Evolutionary conservation across 192 early-diverging fungal species (phyloP).

Genomic region (Umbelopsis sp.): DNA sequence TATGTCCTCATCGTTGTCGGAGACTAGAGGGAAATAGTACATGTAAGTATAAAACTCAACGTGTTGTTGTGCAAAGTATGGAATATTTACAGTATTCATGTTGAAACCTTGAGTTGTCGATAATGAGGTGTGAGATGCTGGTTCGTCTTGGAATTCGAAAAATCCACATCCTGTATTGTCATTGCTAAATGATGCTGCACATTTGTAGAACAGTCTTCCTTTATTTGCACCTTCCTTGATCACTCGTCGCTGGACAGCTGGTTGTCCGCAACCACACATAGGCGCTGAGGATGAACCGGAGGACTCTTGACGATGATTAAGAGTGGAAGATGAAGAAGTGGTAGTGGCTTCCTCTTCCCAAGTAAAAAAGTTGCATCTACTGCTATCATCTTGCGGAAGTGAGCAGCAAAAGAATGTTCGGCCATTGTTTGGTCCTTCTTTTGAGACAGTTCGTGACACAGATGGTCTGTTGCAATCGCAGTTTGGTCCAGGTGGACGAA

Average conservation of each 20-base stretch:
- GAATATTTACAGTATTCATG: background rate
- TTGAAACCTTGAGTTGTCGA: background rate
- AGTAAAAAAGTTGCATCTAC: slow-evolving; percentile 55
- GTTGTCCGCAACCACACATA: slow-evolving; percentile 10
- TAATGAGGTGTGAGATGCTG: too few species aligned
- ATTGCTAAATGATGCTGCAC: slow-evolving; percentile 29
- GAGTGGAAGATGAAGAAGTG: background rate
- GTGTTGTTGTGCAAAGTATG: too few species aligned
- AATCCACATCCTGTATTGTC: slow-evolving; percentile 27
- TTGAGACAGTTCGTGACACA: slow-evolving; percentile 35
- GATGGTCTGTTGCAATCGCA: slow-evolving; percentile 45
- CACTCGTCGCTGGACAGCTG: slow-evolving; percentile 41
- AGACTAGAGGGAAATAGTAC: background rate
- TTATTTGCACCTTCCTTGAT: slow-evolving; percentile 57
- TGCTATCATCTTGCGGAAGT: slow-evolving; percentile 30
- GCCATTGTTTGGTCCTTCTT: slow-evolving; percentile 58
- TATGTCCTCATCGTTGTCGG: background rate
- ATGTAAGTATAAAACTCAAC: too few species aligned
- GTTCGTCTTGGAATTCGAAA: slow-evolving; percentile 15
- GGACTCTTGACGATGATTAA: background rate
- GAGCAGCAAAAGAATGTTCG: slow-evolving; percentile 52
- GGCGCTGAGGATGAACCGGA: background rate
- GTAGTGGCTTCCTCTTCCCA: slow-evolving; percentile 51
- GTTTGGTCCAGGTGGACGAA: background rate
- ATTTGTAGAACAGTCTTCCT: slow-evolving; percentile 56